Evolutionary conservation across 2,329 filamentous ascomycete genomes (phyloP).

Genomic region (Cercospora canescens): DNA sequence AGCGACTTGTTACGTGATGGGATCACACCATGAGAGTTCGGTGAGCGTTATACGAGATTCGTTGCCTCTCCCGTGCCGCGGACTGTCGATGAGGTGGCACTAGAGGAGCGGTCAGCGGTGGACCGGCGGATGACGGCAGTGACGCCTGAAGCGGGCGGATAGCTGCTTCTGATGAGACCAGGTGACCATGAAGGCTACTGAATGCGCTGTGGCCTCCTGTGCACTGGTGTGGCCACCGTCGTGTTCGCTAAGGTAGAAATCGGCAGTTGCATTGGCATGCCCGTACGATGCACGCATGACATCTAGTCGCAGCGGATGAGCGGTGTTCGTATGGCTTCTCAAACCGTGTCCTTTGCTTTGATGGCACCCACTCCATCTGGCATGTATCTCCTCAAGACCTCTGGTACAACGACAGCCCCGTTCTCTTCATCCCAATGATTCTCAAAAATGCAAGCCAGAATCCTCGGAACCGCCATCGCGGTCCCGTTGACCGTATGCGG

Average conservation of each 20-base stretch:
- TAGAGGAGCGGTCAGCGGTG: slow-evolving; percentile 2
- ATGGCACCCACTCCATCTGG: slow-evolving; percentile 26
- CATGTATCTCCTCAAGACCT: slow-evolving; percentile 83
- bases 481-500: slow-evolving; percentile 94
- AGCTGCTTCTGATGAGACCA: background rate
- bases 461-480: slow-evolving; percentile 84
- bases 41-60: background rate
- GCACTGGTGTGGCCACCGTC: background rate
- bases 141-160: background rate
- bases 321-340: background rate
- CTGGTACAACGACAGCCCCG: slow-evolving; percentile 70
- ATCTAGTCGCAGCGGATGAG: background rate
- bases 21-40: background rate
- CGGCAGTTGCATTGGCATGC: background rate
- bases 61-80: background rate
- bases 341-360: background rate
- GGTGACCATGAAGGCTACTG: background rate
- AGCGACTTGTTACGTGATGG: background rate
- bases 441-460: slow-evolving; percentile 86
- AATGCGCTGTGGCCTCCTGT: background rate
- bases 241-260: background rate
- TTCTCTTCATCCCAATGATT: slow-evolving; percentile 79
- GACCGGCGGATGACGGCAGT: background rate
- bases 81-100: background rate
- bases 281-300: background rate